A percentile compares a stretch with the other conserved stretches of the same genome.
These are phyloP conservation scores for Gaertneriomyces sp. DNA, from an alignment of 192 early-diverging fungal genomes.

Conservation along the genomic window DNA sequence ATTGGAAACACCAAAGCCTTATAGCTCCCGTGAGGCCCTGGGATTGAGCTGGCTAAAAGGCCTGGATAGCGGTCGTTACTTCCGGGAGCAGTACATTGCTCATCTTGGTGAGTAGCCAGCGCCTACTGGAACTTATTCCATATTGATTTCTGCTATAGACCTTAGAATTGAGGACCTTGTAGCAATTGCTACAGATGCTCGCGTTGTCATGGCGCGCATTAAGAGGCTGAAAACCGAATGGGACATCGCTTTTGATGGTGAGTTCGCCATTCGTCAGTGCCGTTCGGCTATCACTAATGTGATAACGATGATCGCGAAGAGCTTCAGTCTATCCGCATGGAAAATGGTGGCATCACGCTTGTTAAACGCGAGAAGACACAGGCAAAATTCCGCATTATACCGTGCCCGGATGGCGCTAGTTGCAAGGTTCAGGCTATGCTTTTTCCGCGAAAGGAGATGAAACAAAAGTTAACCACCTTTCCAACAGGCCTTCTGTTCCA, in stretches of 20 bases:
- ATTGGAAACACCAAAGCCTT: constrained; percentile 40
- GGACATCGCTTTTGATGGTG: constrained; percentile 69
- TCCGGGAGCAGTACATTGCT: constrained; percentile 78
- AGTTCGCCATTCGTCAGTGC: neutral
- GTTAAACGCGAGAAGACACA: constrained; percentile 32
- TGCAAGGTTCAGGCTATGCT: constrained; percentile 30
- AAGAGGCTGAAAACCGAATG: constrained; percentile 75
- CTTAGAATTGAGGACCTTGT: constrained; percentile 81
- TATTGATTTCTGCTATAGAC: constrained; percentile 27
- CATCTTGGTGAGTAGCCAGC: constrained; percentile 56
- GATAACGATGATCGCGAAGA: constrained; percentile 17
- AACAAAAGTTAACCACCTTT: neutral
- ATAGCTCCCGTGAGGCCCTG: constrained; percentile 71
- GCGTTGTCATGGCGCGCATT: constrained; percentile 72
- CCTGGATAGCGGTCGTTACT: constrained; percentile 71
- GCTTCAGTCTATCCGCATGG: constrained; percentile 36
- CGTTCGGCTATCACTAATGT: neutral
- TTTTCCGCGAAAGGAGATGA: neutral
- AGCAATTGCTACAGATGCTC: constrained; percentile 74
- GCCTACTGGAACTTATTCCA: neutral
- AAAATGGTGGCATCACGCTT: constrained; percentile 37
- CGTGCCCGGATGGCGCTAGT: constrained; percentile 40
- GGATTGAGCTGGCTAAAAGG: constrained; percentile 85
- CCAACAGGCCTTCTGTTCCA: constrained; percentile 16
- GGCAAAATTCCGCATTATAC: constrained; percentile 35